These are phyloP conservation scores for Helicocarpus griseus DNA, from an alignment of 2,329 filamentous ascomycete species.

Conservation along the genomic window DNA sequence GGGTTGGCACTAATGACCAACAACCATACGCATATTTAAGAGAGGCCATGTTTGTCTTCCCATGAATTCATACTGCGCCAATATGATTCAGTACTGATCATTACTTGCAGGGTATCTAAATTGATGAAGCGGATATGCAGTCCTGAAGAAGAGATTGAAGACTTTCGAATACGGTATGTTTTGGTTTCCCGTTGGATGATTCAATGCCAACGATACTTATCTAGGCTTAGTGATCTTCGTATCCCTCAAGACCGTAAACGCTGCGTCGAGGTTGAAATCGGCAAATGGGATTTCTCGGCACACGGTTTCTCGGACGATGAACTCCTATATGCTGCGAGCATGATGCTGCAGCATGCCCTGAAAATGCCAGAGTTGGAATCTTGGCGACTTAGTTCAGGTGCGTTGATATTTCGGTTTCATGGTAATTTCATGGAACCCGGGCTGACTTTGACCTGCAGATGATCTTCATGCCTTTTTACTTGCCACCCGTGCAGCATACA, in stretches of 20 bases:
- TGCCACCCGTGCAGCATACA: constrained; percentile 88
- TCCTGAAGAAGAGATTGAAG: constrained; percentile 52
- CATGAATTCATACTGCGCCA: constrained; percentile 6
- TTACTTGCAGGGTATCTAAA: constrained; percentile 55
- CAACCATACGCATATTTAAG: constrained; percentile 82
- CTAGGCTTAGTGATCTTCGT: constrained; percentile 48
- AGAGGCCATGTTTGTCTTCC: constrained; percentile 60
- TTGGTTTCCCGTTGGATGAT: constrained; percentile 3
- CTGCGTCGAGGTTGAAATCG: constrained; percentile 59
- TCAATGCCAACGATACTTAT: constrained; percentile 8
- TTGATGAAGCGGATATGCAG: constrained; percentile 86
- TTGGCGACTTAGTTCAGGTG: constrained; percentile 72
- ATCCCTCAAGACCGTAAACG: constrained; percentile 57
- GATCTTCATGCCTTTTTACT: constrained; percentile 78
- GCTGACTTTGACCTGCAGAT: constrained; percentile 40
- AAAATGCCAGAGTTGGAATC: constrained; percentile 68
- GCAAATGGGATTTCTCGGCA: constrained; percentile 78
- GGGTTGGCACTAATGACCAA: constrained; percentile 78
- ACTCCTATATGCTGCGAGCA: constrained; percentile 69
- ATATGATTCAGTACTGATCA: neutral
- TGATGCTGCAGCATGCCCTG: constrained; percentile 86
- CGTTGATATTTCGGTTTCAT: constrained; percentile 19
- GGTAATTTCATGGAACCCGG: constrained; percentile 13
- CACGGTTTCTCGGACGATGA: constrained; percentile 88
- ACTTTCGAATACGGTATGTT: constrained; percentile 49